phyloP scores from a whole-genome alignment of 805 yeast genomes.

The Schwanniomyces vanrijiae region DNA sequence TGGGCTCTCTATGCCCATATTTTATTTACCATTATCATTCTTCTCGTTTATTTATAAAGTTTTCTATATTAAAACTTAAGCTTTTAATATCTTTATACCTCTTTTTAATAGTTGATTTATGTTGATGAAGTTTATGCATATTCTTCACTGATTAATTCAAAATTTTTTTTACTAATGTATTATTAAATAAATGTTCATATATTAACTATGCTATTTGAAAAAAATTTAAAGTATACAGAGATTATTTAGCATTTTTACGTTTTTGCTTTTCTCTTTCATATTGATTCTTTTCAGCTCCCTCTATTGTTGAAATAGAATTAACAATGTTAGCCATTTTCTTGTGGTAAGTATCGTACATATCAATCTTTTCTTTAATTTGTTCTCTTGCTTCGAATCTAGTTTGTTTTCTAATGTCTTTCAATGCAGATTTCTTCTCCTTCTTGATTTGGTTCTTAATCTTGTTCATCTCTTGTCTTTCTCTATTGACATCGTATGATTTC shows the following conservation, averaged over 20 bases:
- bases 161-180: background rate
- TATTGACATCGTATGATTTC: conserved; percentile 85
- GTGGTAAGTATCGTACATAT: conserved; percentile 76
- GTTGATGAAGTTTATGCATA: background rate
- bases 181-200: background rate
- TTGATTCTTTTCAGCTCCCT: conserved; percentile 91
- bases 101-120: background rate
- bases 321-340: conserved; percentile 84
- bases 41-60: background rate
- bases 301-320: conserved; percentile 86
- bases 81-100: background rate
- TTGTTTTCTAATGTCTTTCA: conserved; percentile 90
- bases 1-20: background rate
- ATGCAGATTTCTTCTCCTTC: conserved; percentile 84
- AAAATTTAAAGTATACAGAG: background rate
- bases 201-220: background rate
- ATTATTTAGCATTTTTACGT: conserved; percentile 43
- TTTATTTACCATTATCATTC: background rate
- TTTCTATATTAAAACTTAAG: background rate
- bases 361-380: conserved; percentile 75
- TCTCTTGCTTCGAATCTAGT: conserved; percentile 84
- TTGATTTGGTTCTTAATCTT: conserved; percentile 84
- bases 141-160: background rate
- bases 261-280: conserved; percentile 82
- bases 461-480: conserved; percentile 75